Conservation (phyloP, 1,284 basidiomycete species). For the Somion occarium region DNA sequence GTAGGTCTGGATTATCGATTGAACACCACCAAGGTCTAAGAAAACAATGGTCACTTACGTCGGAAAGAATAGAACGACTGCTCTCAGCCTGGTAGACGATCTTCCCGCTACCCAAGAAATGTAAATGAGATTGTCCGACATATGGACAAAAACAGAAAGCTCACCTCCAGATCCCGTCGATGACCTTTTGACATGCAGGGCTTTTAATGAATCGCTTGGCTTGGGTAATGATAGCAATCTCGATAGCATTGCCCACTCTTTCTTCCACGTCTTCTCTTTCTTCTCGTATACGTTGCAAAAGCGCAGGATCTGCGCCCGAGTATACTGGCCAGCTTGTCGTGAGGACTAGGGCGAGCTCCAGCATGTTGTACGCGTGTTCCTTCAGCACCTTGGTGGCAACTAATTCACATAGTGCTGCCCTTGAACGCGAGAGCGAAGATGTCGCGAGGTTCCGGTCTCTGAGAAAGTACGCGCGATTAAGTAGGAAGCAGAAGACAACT, state of each 20-base stretch:
- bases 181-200: slow-evolving; percentile 83
- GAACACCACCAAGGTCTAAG: slow-evolving; percentile 5
- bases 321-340: slow-evolving; percentile 89
- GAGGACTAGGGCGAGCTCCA: slow-evolving; percentile 75
- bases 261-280: slow-evolving; percentile 75
- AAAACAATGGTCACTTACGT: slow-evolving; percentile 50
- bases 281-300: slow-evolving; percentile 59
- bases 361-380: slow-evolving; percentile 69
- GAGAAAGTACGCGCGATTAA: slow-evolving; percentile 85
- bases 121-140: slow-evolving; percentile 2
- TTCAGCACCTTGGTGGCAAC: slow-evolving; percentile 81
- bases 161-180: slow-evolving; percentile 75
- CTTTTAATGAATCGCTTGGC: slow-evolving; percentile 86
- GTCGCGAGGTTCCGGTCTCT: slow-evolving; percentile 68
- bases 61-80: slow-evolving; percentile 80
- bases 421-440: slow-evolving; percentile 64
- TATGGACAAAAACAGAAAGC: slow-evolving; percentile 20
- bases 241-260: slow-evolving; percentile 83
- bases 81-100: slow-evolving; percentile 89
- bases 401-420: slow-evolving; percentile 85
- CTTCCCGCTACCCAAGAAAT: slow-evolving; percentile 52
- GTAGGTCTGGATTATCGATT: slow-evolving; percentile 63
- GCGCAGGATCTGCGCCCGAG: slow-evolving; percentile 67
- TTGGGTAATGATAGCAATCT: slow-evolving; percentile 84
- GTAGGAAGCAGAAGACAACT: slow-evolving; percentile 82